These are phyloP conservation scores for Centaurea solstitialis DNA, from an alignment of 129 eudicot species.

Conservation along the genomic window DNA sequence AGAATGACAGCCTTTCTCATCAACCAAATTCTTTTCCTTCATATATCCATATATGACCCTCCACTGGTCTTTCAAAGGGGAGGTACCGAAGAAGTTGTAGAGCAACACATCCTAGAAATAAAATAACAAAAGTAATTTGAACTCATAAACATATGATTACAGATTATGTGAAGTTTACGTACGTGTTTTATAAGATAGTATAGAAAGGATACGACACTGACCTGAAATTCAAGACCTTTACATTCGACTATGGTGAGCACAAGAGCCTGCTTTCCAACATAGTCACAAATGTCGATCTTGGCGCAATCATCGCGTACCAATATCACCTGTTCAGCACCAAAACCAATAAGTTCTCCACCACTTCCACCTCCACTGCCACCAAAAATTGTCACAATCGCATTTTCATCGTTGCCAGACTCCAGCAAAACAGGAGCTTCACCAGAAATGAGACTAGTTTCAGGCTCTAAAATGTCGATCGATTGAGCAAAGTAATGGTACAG, in stretches of 20 bases:
- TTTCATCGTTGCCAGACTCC: conserved; percentile 49
- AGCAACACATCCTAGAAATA: conserved; percentile 51
- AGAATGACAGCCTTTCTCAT: conserved; percentile 15
- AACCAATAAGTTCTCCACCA: conserved; percentile 36
- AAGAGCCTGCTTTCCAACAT: conserved; percentile 48
- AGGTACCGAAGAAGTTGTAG: conserved; percentile 59
- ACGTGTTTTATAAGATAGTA: neutral
- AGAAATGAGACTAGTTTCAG: conserved; percentile 43
- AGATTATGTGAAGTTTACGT: no score
- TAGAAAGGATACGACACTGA: neutral
- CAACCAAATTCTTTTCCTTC: conserved; percentile 41
- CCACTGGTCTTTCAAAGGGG: conserved; percentile 55
- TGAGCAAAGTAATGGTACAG: conserved; percentile 46
- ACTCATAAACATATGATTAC: neutral
- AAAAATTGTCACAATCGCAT: conserved; percentile 42
- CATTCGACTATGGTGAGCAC: conserved; percentile 59
- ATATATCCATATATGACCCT: conserved; percentile 49
- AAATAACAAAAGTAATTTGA: neutral
- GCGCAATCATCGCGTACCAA: conserved; percentile 55
- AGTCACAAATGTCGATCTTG: conserved; percentile 33
- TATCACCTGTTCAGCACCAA: conserved; percentile 69
- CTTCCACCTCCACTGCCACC: conserved; percentile 28
- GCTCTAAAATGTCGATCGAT: conserved; percentile 41
- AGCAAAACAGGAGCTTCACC: conserved; percentile 56
- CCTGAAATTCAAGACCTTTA: conserved; percentile 73